Evolutionary conservation across 305 asterid genomes (phyloP).

Genomic region (Petunia hybrid): DNA sequence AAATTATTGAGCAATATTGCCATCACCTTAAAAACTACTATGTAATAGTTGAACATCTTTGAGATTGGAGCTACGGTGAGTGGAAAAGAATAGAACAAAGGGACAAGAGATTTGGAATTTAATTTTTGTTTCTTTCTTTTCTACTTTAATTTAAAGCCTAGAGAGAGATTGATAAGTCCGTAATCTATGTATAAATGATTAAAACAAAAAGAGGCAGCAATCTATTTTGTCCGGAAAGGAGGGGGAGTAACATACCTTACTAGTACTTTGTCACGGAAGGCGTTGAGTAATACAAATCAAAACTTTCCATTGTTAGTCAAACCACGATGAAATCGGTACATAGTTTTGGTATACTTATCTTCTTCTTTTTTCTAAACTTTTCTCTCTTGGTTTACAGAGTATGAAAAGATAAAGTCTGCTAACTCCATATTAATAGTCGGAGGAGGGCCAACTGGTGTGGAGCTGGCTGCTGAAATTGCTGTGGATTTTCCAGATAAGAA

Average conservation of each 20-base stretch:
- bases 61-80: neutral
- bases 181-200: too few species aligned
- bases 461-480: slow-evolving; percentile 42
- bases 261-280: neutral
- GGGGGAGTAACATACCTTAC: neutral
- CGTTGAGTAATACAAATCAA: neutral
- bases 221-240: neutral
- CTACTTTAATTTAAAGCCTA: neutral
- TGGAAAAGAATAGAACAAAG: neutral
- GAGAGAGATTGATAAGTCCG: neutral
- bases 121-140: neutral
- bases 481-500: slow-evolving; percentile 39
- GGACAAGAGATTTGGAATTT: neutral
- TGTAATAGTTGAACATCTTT: neutral
- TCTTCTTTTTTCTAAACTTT: neutral
- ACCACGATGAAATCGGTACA: neutral
- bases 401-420: slow-evolving; percentile 38
- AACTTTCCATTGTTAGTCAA: neutral
- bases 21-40: neutral
- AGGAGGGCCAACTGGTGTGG: slow-evolving; percentile 46
- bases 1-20: neutral
- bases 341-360: neutral
- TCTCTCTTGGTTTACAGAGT: slow-evolving; percentile 30
- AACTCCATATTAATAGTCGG: slow-evolving; percentile 36
- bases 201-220: neutral